A percentile compares a stretch with the other conserved stretches of the same genome.
These are phyloP conservation scores for Trichoderma atroviride DNA, from an alignment of 2,329 filamentous ascomycete species.

Conservation along the genomic window DNA sequence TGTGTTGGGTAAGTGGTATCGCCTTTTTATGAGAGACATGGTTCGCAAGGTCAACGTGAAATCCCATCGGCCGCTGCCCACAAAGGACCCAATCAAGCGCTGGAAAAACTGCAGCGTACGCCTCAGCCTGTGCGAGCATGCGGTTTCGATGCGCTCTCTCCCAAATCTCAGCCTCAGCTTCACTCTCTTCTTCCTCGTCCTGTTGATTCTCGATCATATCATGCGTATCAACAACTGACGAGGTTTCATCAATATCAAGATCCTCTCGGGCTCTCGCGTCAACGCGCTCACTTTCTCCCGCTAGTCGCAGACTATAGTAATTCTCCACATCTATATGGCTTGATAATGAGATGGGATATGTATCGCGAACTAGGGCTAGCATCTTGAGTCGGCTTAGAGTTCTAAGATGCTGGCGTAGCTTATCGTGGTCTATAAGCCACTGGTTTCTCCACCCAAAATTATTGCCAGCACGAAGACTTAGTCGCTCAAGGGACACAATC, in stretches of 20 bases:
- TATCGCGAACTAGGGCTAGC: conserved; percentile 26
- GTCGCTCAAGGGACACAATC: conserved; percentile 28
- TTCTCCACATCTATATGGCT: background rate
- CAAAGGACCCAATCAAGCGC: background rate
- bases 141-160: conserved; percentile 14
- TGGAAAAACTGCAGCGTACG: background rate
- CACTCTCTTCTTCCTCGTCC: background rate
- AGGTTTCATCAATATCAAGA: background rate
- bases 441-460: background rate
- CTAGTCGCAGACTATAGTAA: background rate
- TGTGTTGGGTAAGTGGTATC: background rate
- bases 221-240: background rate
- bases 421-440: conserved; percentile 27
- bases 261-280: background rate
- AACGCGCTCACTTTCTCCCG: background rate
- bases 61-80: background rate
- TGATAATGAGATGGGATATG: background rate
- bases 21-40: background rate
- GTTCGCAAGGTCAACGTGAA: background rate
- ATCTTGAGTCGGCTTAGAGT: conserved; percentile 19
- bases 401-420: background rate
- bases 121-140: background rate
- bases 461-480: conserved; percentile 17
- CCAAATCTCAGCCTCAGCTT: background rate
- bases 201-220: background rate